Percentiles rank a stretch among this genome's conserved stretches.
Conservation (phyloP, 352 stramenopile species). For the Thalassiosira livingstoniorum region DNA sequence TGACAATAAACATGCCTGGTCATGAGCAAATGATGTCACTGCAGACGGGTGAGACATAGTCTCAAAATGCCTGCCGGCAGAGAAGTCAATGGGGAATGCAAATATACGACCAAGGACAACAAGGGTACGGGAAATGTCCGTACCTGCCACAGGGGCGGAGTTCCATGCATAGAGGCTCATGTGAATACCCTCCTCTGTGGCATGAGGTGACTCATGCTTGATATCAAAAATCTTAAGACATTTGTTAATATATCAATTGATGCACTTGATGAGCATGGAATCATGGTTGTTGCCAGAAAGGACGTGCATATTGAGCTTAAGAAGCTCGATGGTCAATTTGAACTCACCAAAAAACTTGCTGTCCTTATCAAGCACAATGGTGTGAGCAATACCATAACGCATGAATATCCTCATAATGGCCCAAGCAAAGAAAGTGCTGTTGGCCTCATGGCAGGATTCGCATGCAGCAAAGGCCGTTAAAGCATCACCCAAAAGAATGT, state of each 20-base stretch:
- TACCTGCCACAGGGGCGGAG: conserved; percentile 9
- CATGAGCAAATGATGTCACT: conserved; percentile 2
- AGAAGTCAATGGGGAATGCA: conserved; percentile 32
- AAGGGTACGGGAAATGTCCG: conserved; percentile 23
- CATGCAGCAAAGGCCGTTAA: conserved; percentile 2
- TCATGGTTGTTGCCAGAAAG: conserved; percentile 20
- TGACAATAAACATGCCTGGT: not conserved
- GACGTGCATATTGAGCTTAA: conserved; percentile 1
- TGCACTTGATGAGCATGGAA: conserved; percentile 9
- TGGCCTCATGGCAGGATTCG: not conserved
- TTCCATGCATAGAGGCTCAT: conserved; percentile 26
- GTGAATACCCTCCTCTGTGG: not conserved
- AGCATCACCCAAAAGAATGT: not conserved
- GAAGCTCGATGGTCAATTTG: not conserved
- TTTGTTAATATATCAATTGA: conserved; percentile 21
- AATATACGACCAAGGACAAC: conserved; percentile 20
- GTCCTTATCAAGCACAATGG: not conserved
- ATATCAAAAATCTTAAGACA: conserved; percentile 11
- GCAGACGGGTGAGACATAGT: conserved; percentile 5
- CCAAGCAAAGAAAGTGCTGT: conserved; percentile 8
- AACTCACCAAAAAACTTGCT: not conserved
- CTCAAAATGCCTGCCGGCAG: conserved; percentile 12
- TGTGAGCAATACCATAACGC: not conserved
- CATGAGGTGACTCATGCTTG: not conserved
- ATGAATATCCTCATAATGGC: conserved; percentile 3